These are phyloP conservation scores for Exophiala aquamarina DNA, from an alignment of 2,329 filamentous ascomycete species.

Conservation along the genomic window DNA sequence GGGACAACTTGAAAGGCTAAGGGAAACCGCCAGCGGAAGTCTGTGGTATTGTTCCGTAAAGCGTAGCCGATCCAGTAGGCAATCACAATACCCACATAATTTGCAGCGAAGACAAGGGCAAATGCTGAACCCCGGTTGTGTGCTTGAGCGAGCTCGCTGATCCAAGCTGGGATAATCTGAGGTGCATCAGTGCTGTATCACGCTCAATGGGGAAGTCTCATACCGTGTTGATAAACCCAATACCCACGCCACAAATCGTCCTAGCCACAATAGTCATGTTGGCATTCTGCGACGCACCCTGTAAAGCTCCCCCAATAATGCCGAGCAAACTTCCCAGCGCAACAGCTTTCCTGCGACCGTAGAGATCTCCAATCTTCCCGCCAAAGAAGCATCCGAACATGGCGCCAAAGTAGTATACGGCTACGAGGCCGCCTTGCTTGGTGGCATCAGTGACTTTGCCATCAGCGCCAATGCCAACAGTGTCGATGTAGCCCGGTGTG, in stretches of 20 bases:
- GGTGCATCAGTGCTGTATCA: slow-evolving; percentile 41
- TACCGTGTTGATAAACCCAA: slow-evolving; percentile 40
- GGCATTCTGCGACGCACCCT: slow-evolving; percentile 45
- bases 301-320: slow-evolving; percentile 50
- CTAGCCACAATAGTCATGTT: slow-evolving; percentile 52
- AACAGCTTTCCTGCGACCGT: slow-evolving; percentile 55
- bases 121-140: slow-evolving; percentile 48
- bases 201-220: slow-evolving; percentile 18
- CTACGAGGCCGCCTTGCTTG: slow-evolving; percentile 54
- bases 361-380: slow-evolving; percentile 52
- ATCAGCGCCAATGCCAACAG: slow-evolving; percentile 48
- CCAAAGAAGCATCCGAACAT: slow-evolving; percentile 53
- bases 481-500: slow-evolving; percentile 35
- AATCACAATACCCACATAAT: slow-evolving; percentile 52
- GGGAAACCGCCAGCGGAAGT: slow-evolving; percentile 36
- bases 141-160: slow-evolving; percentile 50
- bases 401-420: slow-evolving; percentile 54
- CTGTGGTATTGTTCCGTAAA: slow-evolving; percentile 36
- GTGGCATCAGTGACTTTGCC: slow-evolving; percentile 49
- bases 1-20: slow-evolving; percentile 36
- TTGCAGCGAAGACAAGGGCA: slow-evolving; percentile 54
- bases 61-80: slow-evolving; percentile 40
- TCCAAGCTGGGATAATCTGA: slow-evolving; percentile 48
- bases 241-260: slow-evolving; percentile 54
- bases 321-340: slow-evolving; percentile 50